A percentile compares a stretch with the other conserved stretches of the same genome.
phyloP scores from a whole-genome alignment of 345 rosid species.

The Eucalyptus tenuipes region DNA sequence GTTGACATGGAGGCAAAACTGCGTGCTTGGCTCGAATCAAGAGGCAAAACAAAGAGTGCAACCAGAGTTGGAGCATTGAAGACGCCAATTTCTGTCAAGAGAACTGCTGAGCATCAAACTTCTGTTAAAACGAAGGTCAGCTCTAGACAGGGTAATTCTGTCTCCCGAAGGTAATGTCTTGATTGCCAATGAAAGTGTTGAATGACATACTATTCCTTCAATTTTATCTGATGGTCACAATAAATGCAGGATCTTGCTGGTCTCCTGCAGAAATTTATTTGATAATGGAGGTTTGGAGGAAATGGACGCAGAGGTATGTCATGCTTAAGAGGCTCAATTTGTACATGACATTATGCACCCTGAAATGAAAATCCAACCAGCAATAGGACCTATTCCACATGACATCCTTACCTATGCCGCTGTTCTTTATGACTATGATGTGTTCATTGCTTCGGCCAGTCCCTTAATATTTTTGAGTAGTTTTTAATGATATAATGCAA shows the following conservation, averaged over 20 bases:
- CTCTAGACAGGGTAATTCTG: conserved; percentile 2
- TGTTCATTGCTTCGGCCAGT: neutral
- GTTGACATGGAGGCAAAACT: conserved; percentile 82
- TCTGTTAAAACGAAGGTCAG: conserved; percentile 27
- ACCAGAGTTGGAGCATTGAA: conserved; percentile 24
- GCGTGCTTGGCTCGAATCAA: conserved; percentile 80
- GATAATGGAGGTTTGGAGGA: conserved; percentile 18
- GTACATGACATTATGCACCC: neutral
- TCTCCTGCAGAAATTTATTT: conserved; percentile 31
- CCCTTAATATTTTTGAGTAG: neutral
- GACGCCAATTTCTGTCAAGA: conserved; percentile 45
- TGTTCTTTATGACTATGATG: neutral
- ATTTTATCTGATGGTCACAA: neutral
- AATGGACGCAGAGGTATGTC: conserved; percentile 27
- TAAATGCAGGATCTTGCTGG: conserved; percentile 29
- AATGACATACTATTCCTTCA: neutral
- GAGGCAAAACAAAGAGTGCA: conserved; percentile 67
- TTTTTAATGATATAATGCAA: neutral
- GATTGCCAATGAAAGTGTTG: neutral
- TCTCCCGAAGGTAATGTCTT: neutral
- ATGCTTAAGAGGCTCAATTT: neutral
- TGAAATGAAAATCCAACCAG: neutral
- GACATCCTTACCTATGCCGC: neutral
- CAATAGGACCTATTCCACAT: neutral
- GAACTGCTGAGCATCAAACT: conserved; percentile 9